A percentile compares a stretch with the other conserved stretches of the same genome.
These are phyloP conservation scores for Raphanus sativus DNA, from an alignment of 345 rosid species.

Conservation along the genomic window DNA sequence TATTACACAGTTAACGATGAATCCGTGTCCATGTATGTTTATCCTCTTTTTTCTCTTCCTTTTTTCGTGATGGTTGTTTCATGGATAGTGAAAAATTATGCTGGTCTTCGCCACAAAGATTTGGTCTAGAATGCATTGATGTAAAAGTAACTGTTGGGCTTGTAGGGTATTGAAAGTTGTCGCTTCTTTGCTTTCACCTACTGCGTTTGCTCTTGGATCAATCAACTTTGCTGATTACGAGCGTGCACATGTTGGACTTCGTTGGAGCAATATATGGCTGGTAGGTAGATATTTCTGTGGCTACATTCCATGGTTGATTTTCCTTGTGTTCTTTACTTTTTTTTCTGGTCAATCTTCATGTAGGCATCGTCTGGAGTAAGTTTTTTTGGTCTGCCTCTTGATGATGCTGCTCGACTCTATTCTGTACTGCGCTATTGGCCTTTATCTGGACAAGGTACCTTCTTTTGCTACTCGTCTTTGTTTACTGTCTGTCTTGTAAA, in stretches of 20 bases:
- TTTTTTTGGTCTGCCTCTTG: slow-evolving; percentile 85
- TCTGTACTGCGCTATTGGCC: slow-evolving; percentile 72
- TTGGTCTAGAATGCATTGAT: slow-evolving; percentile 14
- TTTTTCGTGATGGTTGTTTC: neutral
- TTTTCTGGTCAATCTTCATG: slow-evolving; percentile 33
- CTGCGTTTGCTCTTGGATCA: slow-evolving; percentile 96
- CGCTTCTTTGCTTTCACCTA: slow-evolving; percentile 92
- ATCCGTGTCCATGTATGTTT: slow-evolving; percentile 76
- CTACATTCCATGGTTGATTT: slow-evolving; percentile 9
- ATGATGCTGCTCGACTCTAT: slow-evolving; percentile 88
- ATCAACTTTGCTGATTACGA: slow-evolving; percentile 98
- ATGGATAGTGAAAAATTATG: slow-evolving; percentile 12
- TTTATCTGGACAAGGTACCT: slow-evolving; percentile 87
- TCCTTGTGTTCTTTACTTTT: slow-evolving; percentile 26
- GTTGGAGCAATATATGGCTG: slow-evolving; percentile 99
- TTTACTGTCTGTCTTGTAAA: slow-evolving; percentile 4
- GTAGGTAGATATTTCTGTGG: slow-evolving; percentile 45
- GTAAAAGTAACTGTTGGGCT: slow-evolving; percentile 28
- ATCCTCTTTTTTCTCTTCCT: neutral
- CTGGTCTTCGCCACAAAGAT: slow-evolving; percentile 20
- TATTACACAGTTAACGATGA: slow-evolving; percentile 94
- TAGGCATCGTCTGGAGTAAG: slow-evolving; percentile 96
- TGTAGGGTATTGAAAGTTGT: slow-evolving; percentile 71
- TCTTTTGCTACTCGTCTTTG: slow-evolving; percentile 11
- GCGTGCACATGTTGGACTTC: slow-evolving; percentile 98